Base-by-base conservation (phyloP, 2,329 filamentous ascomycete genomes). In the Bipolaris oryzae region DNA sequence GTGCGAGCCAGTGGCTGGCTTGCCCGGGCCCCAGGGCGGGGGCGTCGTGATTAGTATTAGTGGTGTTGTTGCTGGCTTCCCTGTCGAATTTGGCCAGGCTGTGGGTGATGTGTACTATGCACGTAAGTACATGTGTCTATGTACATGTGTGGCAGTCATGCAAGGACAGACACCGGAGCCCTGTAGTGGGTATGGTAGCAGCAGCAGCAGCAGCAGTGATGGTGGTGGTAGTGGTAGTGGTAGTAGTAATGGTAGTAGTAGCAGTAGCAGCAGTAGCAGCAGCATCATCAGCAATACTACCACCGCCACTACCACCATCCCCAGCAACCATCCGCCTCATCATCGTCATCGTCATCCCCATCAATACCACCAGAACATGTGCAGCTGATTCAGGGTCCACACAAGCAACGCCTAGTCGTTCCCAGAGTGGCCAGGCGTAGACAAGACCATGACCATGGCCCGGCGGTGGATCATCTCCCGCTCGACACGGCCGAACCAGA, bases 381-480 rank as follows among this genome's bases (percentile, higher is more conserved):
- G 6, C 47, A 45, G 50, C 53, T 52, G 53, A 55, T 52, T 55
- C 53, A 61, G 58, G 48, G 55, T 55, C 58, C 48, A 48, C 13
- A 15, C 39, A 35, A 42, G 18, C 48, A 21, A 51, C 41, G 38
- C 28, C 43, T 52, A 55, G 53, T 52, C 41, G 42, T 55, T 44
- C 34, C 51, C 25, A 28, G 25, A 28, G 25, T 61, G 54, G 57
- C 57, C 57, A 55, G 54, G 42, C 57, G 62, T 59, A 44, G 50
- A 50, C 43, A 53, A 61, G 60, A 52, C 33, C 50, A 47, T 28
- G 25, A 28, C 9, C 25, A 28, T 28, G 25, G 25, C 25, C 25
- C 25, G 56, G 62, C 58, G 60, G 62, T 60, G 64, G 60, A 64
- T 62, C 62, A 67, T 69, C 62, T 66, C 60, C 68, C 63, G 47